Conservation (phyloP, 148 eudicot genomes). For the Amaranthus hypochondriacus region DNA sequence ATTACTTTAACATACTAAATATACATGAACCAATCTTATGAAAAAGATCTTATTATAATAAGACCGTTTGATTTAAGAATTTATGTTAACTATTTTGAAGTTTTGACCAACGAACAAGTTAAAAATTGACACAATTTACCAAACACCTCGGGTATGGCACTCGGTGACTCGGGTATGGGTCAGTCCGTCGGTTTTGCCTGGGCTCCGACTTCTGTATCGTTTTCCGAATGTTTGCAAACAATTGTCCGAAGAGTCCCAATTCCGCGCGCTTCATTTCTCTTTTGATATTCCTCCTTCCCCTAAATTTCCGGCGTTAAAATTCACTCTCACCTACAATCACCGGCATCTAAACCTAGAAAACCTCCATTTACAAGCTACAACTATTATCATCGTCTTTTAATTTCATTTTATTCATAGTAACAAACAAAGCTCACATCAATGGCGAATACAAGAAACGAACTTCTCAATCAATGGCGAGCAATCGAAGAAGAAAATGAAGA, state of each 20-base stretch:
- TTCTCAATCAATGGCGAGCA: conserved; percentile 75
- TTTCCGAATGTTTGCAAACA: too few species aligned
- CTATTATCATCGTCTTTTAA: background rate
- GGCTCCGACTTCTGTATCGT: too few species aligned
- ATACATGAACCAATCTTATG: too few species aligned
- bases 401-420: background rate
- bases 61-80: too few species aligned
- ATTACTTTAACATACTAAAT: too few species aligned
- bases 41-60: too few species aligned
- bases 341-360: conserved; percentile 12
- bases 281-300: background rate
- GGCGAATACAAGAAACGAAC: conserved; percentile 45
- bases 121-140: too few species aligned
- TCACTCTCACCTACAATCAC: background rate
- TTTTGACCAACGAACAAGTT: too few species aligned
- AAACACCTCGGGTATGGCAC: too few species aligned
- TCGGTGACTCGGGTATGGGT: too few species aligned
- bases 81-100: too few species aligned
- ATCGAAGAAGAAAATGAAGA: conserved; percentile 54
- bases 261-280: conserved; percentile 9
- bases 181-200: too few species aligned
- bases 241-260: conserved; percentile 10
- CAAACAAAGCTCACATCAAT: conserved; percentile 11
- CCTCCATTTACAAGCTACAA: background rate
- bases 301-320: conserved; percentile 6